Evolutionary conservation across 2,329 filamentous ascomycete species (phyloP).

Genomic region (Chaetomium globosum): DNA sequence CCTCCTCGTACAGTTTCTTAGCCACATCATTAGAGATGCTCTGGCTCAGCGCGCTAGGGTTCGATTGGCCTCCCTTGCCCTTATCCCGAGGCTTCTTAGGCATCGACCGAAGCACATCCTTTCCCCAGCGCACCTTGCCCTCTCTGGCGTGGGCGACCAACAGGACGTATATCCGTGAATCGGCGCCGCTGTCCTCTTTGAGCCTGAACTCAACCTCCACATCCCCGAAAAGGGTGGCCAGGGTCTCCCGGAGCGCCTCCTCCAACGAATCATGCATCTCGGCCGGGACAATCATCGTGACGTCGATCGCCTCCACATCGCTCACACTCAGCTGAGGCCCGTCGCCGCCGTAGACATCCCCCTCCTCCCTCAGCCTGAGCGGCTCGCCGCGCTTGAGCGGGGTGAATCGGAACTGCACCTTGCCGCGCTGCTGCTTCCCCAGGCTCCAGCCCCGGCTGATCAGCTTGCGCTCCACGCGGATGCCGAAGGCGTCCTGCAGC

Average conservation of each 20-base stretch:
- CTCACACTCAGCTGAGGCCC: constrained; percentile 37
- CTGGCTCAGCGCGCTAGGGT: constrained; percentile 37
- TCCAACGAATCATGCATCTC: constrained; percentile 49
- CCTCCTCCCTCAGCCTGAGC: constrained; percentile 43
- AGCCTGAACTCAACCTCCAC: constrained; percentile 51
- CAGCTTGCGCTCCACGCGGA: constrained; percentile 51
- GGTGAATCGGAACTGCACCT: constrained; percentile 50
- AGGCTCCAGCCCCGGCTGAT: constrained; percentile 55
- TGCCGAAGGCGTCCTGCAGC: constrained; percentile 53
- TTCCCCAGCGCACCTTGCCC: constrained; percentile 35
- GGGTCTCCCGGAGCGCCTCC: constrained; percentile 44
- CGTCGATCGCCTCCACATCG: constrained; percentile 51
- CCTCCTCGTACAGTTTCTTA: constrained; percentile 50
- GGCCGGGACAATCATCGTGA: constrained; percentile 54
- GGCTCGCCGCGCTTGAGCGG: constrained; percentile 43
- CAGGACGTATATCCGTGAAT: constrained; percentile 58
- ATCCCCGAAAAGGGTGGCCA: constrained; percentile 49
- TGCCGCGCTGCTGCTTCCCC: constrained; percentile 48
- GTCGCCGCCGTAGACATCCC: constrained; percentile 34
- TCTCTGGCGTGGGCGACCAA: constrained; percentile 55
- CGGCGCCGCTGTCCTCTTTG: constrained; percentile 55
- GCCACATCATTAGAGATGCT: constrained; percentile 52
- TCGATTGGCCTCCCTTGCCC: constrained; percentile 32
- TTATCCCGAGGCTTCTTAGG: constrained; percentile 47
- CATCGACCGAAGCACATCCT: constrained; percentile 42